Conservation (phyloP, 345 rosid species). For the Aquilaria malaccensis region DNA sequence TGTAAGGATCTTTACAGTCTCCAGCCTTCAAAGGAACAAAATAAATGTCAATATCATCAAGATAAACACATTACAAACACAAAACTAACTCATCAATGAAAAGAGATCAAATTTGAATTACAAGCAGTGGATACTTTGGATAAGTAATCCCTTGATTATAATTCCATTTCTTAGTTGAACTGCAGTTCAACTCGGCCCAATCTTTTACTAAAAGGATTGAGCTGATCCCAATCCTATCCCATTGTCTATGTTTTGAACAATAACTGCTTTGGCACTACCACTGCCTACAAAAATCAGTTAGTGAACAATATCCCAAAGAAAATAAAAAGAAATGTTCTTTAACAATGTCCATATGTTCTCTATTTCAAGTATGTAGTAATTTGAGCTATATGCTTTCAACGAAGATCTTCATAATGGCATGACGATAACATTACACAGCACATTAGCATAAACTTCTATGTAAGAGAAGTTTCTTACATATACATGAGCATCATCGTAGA, state of each 20-base stretch:
- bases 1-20: constrained; percentile 32
- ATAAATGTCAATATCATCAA: neutral
- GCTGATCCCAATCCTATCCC: too few species aligned
- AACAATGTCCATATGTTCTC: neutral
- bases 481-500: constrained; percentile 61
- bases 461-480: constrained; percentile 23
- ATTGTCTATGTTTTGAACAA: too few species aligned
- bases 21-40: constrained; percentile 29
- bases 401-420: too few species aligned
- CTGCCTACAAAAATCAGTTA: neutral
- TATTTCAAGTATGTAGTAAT: too few species aligned
- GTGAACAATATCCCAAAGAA: neutral
- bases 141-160: neutral
- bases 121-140: neutral
- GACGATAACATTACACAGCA: too few species aligned
- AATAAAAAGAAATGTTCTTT: neutral
- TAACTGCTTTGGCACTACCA: neutral
- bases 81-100: neutral
- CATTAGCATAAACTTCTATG: too few species aligned
- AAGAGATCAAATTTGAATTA: neutral
- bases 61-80: neutral
- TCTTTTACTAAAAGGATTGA: too few species aligned
- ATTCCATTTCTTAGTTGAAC: too few species aligned
- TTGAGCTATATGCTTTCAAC: too few species aligned
- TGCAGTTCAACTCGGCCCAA: too few species aligned